phyloP scores from a whole-genome alignment of 1,284 basidiomycete genomes.

The Ceratobasidium papillatum region DNA sequence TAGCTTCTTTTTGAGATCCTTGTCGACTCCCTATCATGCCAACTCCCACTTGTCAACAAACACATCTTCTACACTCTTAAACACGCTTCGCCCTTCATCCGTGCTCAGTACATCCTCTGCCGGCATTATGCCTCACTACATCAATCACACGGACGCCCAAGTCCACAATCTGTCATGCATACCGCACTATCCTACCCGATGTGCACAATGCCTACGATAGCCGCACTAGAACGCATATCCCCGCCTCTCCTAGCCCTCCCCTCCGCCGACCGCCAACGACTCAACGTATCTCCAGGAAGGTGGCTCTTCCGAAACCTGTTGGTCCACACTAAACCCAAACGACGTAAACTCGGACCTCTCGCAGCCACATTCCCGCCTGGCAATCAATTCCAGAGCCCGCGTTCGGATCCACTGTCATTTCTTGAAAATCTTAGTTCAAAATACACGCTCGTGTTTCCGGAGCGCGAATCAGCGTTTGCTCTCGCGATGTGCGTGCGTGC shows the following conservation, averaged over 20 bases:
- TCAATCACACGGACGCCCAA: not conserved
- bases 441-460: slow-evolving; percentile 16
- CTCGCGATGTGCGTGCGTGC: slow-evolving; percentile 30
- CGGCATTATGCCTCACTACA: not conserved
- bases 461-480: slow-evolving; percentile 30
- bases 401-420: slow-evolving; percentile 12
- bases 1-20: slow-evolving; percentile 38
- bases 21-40: not conserved
- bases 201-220: slow-evolving; percentile 8
- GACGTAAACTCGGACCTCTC: slow-evolving; percentile 22
- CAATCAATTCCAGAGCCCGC: not conserved
- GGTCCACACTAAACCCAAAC: not conserved
- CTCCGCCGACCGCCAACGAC: not conserved
- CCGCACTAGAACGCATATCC: slow-evolving; percentile 26
- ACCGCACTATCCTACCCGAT: slow-evolving; percentile 34
- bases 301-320: slow-evolving; percentile 37
- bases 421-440: not conserved
- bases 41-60: slow-evolving; percentile 32
- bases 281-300: slow-evolving; percentile 12
- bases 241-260: slow-evolving; percentile 1
- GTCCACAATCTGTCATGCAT: slow-evolving; percentile 3
- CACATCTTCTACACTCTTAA: slow-evolving; percentile 28
- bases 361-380: not conserved
- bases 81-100: slow-evolving; percentile 25
- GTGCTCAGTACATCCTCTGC: slow-evolving; percentile 16